These are phyloP conservation scores for Citrus trifoliata DNA, from an alignment of 345 rosid species.

Conservation along the genomic window DNA sequence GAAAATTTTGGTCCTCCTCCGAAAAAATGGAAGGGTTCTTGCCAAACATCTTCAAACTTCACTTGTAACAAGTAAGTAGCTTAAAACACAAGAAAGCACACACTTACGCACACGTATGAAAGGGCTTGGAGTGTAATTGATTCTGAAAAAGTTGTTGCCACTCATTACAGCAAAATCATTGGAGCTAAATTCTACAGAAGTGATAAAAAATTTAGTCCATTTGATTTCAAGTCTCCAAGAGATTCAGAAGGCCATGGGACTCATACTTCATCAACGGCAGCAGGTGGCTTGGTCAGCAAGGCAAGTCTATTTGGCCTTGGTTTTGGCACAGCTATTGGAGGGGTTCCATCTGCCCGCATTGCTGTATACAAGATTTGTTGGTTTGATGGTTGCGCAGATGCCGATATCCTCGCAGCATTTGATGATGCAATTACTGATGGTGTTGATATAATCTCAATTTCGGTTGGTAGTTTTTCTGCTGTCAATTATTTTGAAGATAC, in stretches of 20 bases:
- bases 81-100: neutral
- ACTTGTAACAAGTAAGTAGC: conserved; percentile 29
- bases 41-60: conserved; percentile 13
- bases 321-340: conserved; percentile 20
- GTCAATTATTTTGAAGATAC: conserved; percentile 3
- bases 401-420: conserved; percentile 27
- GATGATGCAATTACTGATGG: conserved; percentile 41
- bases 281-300: conserved; percentile 11
- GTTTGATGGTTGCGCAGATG: conserved; percentile 19
- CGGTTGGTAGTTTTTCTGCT: neutral
- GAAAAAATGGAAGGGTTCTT: conserved; percentile 17
- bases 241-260: conserved; percentile 28
- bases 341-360: conserved; percentile 1
- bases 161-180: conserved; percentile 3
- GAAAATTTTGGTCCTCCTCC: conserved; percentile 19
- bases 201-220: neutral
- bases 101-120: neutral
- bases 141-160: neutral
- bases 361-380: conserved; percentile 27
- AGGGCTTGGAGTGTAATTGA: neutral
- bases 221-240: conserved; percentile 10
- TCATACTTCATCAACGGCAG: conserved; percentile 30
- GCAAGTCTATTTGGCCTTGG: conserved; percentile 24
- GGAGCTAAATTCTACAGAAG: conserved; percentile 7
- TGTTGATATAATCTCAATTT: conserved; percentile 31